Percentiles rank a stretch among this genome's conserved stretches.
Evolutionary conservation across 257 asterid genomes (phyloP).

Genomic region (Rehmannia glutinosa): DNA sequence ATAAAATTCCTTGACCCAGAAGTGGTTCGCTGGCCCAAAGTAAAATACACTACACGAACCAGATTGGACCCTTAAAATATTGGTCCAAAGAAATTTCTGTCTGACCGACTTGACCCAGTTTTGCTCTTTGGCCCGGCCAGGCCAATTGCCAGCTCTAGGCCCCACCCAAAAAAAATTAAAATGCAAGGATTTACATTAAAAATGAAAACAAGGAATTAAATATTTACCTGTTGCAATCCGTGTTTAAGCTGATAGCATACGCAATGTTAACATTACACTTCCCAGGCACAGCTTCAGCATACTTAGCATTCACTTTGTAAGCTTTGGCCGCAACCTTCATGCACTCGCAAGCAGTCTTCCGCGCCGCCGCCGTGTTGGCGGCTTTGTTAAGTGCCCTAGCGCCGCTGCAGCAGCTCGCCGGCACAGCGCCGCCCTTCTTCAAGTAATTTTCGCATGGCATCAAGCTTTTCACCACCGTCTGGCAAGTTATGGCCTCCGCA

Average conservation of each 20-base stretch:
- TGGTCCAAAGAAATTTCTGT: too few species aligned
- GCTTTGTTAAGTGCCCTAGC: slow-evolving; percentile 2
- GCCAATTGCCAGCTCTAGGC: too few species aligned
- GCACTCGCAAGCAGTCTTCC: slow-evolving; percentile 24
- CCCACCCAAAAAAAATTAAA: neutral
- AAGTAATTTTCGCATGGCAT: slow-evolving; percentile 9
- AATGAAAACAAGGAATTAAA: neutral
- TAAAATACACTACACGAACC: too few species aligned
- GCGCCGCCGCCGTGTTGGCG: neutral
- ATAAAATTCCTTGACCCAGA: too few species aligned
- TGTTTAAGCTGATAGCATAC: slow-evolving; percentile 14
- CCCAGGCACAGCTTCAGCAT: slow-evolving; percentile 1
- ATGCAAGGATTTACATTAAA: neutral
- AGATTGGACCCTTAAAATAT: too few species aligned
- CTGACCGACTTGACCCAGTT: too few species aligned
- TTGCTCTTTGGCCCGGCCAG: too few species aligned
- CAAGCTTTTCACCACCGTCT: slow-evolving; percentile 8
- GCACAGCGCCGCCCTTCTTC: slow-evolving; percentile 8
- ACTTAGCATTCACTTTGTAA: neutral
- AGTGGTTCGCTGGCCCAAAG: too few species aligned
- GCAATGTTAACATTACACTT: slow-evolving; percentile 20
- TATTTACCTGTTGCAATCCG: slow-evolving; percentile 22
- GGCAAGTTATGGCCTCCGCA: slow-evolving; percentile 10
- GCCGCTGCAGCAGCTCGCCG: slow-evolving; percentile 23
- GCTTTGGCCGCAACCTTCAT: slow-evolving; percentile 9